Evolutionary conservation across 176 grass and related monocot species (phyloP).

Genomic region (Metroxylon sagu): DNA sequence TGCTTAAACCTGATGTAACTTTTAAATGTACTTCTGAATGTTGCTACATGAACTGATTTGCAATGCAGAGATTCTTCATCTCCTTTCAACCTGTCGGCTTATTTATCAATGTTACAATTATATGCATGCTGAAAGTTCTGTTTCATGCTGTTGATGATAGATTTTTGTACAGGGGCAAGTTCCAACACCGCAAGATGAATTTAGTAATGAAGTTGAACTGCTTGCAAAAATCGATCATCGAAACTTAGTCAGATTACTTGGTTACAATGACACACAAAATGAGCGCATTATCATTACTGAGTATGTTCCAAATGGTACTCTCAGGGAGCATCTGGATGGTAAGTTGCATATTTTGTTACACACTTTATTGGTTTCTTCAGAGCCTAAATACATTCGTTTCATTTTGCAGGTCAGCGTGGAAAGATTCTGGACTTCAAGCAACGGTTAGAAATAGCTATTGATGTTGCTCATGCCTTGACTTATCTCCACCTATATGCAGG

Average conservation of each 20-base stretch:
- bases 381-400: slow-evolving; percentile 11
- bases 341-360: slow-evolving; percentile 22
- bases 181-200: slow-evolving; percentile 69
- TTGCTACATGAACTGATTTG: no score
- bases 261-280: slow-evolving; percentile 73
- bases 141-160: slow-evolving; percentile 1
- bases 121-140: slow-evolving; percentile 10
- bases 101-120: background rate
- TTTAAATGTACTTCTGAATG: no score
- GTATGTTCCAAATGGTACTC: slow-evolving; percentile 91
- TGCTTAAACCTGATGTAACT: no score
- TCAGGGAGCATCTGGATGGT: slow-evolving; percentile 96
- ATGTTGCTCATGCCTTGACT: slow-evolving; percentile 90
- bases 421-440: slow-evolving; percentile 90
- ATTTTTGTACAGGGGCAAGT: slow-evolving; percentile 59
- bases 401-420: slow-evolving; percentile 57
- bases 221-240: slow-evolving; percentile 95
- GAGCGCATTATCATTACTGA: slow-evolving; percentile 97
- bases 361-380: slow-evolving; percentile 3
- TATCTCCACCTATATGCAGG: slow-evolving; percentile 99
- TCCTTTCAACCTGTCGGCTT: no score
- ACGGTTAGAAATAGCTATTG: slow-evolving; percentile 92
- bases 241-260: slow-evolving; percentile 94
- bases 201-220: slow-evolving; percentile 90
- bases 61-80: no score